Conservation (phyloP, 2,329 filamentous ascomycete genomes). For the Cercospora sp. region DNA sequence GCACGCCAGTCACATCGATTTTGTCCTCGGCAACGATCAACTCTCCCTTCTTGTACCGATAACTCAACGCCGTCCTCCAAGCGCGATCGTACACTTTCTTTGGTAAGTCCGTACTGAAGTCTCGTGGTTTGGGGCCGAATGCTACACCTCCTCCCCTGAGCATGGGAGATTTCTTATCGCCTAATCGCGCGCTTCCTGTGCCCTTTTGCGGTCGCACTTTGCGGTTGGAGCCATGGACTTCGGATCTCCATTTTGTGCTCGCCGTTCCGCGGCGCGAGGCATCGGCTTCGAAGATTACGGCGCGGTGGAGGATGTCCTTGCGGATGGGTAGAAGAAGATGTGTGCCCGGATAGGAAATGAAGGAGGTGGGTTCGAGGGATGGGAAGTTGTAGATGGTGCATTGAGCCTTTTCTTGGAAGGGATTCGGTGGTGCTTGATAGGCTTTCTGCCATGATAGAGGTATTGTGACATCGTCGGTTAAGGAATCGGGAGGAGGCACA, state of each 20-base stretch:
- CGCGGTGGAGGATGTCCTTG: constrained; percentile 87
- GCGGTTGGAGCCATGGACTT: constrained; percentile 78
- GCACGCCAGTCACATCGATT: constrained; percentile 59
- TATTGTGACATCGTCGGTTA: constrained; percentile 24
- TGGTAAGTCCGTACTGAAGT: constrained; percentile 82
- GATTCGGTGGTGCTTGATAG: constrained; percentile 33
- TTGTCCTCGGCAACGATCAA: constrained; percentile 82
- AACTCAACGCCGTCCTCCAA: constrained; percentile 90
- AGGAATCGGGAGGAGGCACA: constrained; percentile 22
- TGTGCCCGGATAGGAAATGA: constrained; percentile 75
- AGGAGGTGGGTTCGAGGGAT: constrained; percentile 75
- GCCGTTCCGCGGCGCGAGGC: constrained; percentile 84
- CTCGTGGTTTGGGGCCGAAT: constrained; percentile 86
- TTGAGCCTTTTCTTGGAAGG: constrained; percentile 64
- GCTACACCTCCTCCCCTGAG: constrained; percentile 81
- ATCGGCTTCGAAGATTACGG: constrained; percentile 91
- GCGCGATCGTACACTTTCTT: constrained; percentile 93
- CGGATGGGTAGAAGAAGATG: constrained; percentile 86
- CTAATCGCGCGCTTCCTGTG: constrained; percentile 73
- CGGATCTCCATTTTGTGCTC: constrained; percentile 74
- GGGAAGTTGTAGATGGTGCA: constrained; percentile 91
- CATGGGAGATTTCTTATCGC: constrained; percentile 79
- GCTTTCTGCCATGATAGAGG: constrained; percentile 11
- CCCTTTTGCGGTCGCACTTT: constrained; percentile 91
- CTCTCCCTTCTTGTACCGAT: constrained; percentile 84